A percentile compares a stretch with the other conserved stretches of the same genome.
These are phyloP conservation scores for Penicillium sp. DNA, from an alignment of 2,329 filamentous ascomycete species.

Conservation along the genomic window DNA sequence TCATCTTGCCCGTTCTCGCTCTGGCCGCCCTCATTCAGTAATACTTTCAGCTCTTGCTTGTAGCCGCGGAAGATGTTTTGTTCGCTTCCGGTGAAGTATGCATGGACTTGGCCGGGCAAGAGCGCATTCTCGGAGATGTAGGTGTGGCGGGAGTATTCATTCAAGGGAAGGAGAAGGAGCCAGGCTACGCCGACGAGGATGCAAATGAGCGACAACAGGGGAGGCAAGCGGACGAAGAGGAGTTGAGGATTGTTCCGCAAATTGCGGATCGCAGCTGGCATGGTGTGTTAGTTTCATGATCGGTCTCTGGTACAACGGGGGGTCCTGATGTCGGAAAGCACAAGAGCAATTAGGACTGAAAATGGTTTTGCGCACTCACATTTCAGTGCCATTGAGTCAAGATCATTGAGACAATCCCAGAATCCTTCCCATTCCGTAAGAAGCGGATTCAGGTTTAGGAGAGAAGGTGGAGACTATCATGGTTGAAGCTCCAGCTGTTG, in stretches of 20 bases:
- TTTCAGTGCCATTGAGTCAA: slow-evolving; percentile 39
- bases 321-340: not conserved
- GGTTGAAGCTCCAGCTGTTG: slow-evolving; percentile 1
- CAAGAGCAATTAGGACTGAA: not conserved
- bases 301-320: slow-evolving; percentile 4
- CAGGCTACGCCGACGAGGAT: slow-evolving; percentile 83
- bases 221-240: slow-evolving; percentile 70
- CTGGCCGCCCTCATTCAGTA: slow-evolving; percentile 25
- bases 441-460: not conserved
- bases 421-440: not conserved
- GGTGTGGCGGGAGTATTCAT: slow-evolving; percentile 86
- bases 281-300: slow-evolving; percentile 20
- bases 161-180: slow-evolving; percentile 84
- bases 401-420: not conserved
- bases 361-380: slow-evolving; percentile 28
- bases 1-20: slow-evolving; percentile 29
- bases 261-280: slow-evolving; percentile 41
- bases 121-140: slow-evolving; percentile 98
- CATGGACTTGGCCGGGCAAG: slow-evolving; percentile 92
- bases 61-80: slow-evolving; percentile 93
- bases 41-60: slow-evolving; percentile 72
- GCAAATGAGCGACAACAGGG: slow-evolving; percentile 82
- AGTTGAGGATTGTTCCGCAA: slow-evolving; percentile 79
- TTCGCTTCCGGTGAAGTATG: slow-evolving; percentile 95
- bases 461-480: not conserved